Evolutionary conservation across 2,329 filamentous ascomycete genomes (phyloP), one percentile per base, ranked within the genome.

Genomic region (Akanthomyces dipterigenus): DNA sequence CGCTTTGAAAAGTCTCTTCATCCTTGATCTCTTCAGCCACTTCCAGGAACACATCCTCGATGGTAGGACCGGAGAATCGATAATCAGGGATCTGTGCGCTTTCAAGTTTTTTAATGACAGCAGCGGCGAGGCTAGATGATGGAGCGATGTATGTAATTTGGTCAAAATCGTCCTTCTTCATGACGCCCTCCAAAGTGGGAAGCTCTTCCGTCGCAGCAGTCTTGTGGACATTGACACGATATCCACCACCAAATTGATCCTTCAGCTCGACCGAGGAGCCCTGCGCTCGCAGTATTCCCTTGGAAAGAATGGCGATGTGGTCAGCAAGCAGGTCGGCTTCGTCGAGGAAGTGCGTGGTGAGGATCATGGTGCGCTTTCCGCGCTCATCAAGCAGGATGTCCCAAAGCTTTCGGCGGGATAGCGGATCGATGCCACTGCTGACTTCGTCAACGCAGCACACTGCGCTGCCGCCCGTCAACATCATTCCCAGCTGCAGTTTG

Each of bases 361-460:
- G 74, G 46, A 97, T 84, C 67, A 96, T 89, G 0, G 93, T 96
- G 46, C 93, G 81, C 63, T 81, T 81, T 22, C 91, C 92, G 62
- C 93, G 85, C 73, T 96, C 92, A 1, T 89, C 89, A 14, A 96
- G 79, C 24, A 97, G 78, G 63, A 97, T 97, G 67, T 96, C 91
- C 93, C 93, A 97, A 26, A 97, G 90, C 75, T 96, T 96, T 31
- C 92, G 80, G 60, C 93, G 82, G 22, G 89, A 93, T 1, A 97
- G 77, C 0, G 93, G 92, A 70, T 97, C 93, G 22, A 97, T 81
- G 16, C 93, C 93, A 63, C 88, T 92, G 43, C 89, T 93, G 16
- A 96, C 91, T 73, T 97, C 93, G 67, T 97, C 93, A 6, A 97
- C 86, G 68, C 91, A 95, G 75, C 93, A 96, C 0, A 97, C 88